Percentiles rank a stretch among this genome's conserved stretches.
These are phyloP conservation scores for Typha latifolia DNA, from an alignment of 176 grass and related monocot species.

Conservation along the genomic window DNA sequence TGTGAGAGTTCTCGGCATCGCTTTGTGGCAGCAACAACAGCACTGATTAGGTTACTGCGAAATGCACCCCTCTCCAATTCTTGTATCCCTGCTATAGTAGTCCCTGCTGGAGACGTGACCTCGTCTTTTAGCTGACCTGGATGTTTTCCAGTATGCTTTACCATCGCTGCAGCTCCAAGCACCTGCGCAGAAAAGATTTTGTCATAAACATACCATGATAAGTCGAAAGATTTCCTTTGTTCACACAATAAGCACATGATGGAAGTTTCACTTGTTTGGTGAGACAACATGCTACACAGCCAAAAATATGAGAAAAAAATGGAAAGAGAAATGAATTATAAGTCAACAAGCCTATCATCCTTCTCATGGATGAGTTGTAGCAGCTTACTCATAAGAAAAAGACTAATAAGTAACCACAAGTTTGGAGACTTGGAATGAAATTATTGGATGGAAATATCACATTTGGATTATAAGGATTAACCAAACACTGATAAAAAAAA, in stretches of 20 bases:
- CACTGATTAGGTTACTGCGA: constrained; percentile 70
- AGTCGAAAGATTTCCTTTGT: background rate
- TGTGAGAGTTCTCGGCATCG: constrained; percentile 71
- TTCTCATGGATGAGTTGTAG: no score
- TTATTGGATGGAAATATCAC: no score
- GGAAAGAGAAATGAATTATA: no score
- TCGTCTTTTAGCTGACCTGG: constrained; percentile 89
- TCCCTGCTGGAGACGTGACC: constrained; percentile 95
- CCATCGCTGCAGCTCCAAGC: constrained; percentile 91
- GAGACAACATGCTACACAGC: no score
- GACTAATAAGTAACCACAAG: no score
- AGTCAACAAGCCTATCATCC: no score
- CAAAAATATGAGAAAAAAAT: no score
- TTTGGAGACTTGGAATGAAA: no score
- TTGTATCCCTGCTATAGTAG: constrained; percentile 85
- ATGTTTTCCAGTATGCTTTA: constrained; percentile 76
- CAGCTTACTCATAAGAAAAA: no score
- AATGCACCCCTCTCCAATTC: constrained; percentile 83
- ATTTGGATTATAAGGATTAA: no score
- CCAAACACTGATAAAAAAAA: no score
- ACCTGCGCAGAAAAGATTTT: constrained; percentile 33
- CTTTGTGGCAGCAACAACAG: constrained; percentile 79
- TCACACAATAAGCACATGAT: background rate
- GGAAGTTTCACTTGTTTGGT: background rate
- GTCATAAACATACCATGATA: background rate